These are phyloP conservation scores for Scedosporium apiospermum DNA, from an alignment of 2,329 filamentous ascomycete genomes.

Conservation along the genomic window DNA sequence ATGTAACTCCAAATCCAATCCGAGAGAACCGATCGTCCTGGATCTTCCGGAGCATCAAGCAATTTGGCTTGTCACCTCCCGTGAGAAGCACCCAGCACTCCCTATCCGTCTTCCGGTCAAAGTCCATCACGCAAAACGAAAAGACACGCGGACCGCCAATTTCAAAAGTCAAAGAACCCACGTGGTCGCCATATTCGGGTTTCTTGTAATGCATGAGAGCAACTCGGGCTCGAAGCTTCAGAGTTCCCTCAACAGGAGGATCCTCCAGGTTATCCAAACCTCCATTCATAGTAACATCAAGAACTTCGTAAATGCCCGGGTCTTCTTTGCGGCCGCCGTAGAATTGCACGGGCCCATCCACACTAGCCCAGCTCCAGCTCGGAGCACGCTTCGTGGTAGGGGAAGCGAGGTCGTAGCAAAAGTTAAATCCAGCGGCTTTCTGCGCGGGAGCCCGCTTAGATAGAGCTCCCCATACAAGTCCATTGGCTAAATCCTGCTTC, in stretches of 20 bases:
- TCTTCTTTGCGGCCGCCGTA: not conserved
- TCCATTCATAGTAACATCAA: not conserved
- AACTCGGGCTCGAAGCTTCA: not conserved
- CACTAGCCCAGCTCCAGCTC: slow-evolving; percentile 4
- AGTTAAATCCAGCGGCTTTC: not conserved
- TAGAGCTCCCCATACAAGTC: not conserved
- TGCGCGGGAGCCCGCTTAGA: not conserved
- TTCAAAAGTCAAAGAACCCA: not conserved
- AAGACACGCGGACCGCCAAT: not conserved
- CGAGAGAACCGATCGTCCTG: slow-evolving; percentile 8
- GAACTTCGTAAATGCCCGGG: not conserved
- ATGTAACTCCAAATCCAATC: not conserved
- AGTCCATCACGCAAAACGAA: not conserved
- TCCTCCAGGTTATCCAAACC: not conserved
- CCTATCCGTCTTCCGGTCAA: not conserved
- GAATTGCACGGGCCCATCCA: not conserved
- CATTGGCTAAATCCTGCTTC: slow-evolving; percentile 6
- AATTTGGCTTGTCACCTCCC: not conserved
- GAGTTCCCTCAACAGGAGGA: not conserved
- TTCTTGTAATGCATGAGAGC: not conserved
- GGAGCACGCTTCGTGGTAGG: not conserved
- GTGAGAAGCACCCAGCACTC: not conserved
- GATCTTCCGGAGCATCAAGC: not conserved
- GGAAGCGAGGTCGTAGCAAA: not conserved
- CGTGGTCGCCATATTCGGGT: not conserved